A percentile compares a stretch with the other conserved stretches of the same genome.
phyloP scores from a whole-genome alignment of 1,139 yeast genomes.

The Yamadazyma songkhlaensis region DNA sequence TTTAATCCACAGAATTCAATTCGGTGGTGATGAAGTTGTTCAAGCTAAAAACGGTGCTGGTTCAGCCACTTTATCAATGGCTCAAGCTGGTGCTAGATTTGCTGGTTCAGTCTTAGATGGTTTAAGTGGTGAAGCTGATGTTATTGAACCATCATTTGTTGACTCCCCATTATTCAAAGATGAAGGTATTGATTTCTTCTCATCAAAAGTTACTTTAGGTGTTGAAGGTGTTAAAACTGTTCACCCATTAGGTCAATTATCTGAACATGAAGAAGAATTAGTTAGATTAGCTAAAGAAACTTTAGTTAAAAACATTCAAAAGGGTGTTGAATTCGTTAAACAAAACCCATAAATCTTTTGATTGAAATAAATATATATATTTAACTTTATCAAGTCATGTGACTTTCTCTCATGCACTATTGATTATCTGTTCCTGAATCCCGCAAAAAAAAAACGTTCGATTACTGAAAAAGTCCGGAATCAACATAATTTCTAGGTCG shows the following conservation, averaged over 20 bases:
- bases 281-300: constrained; percentile 55
- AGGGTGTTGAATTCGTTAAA: constrained; percentile 57
- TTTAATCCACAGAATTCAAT: constrained; percentile 84
- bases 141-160: constrained; percentile 51
- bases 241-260: constrained; percentile 55
- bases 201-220: constrained; percentile 63
- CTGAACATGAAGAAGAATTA: constrained; percentile 56
- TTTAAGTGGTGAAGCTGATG: constrained; percentile 47
- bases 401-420: no score
- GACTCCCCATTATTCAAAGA: constrained; percentile 48
- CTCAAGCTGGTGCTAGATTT: constrained; percentile 88
- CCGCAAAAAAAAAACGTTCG: no score
- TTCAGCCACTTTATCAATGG: constrained; percentile 94
- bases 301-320: constrained; percentile 52
- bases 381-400: no score
- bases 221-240: constrained; percentile 55
- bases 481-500: no score
- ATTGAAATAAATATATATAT: background rate
- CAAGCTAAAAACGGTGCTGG: constrained; percentile 94
- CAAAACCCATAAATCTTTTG: constrained; percentile 45
- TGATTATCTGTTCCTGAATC: no score
- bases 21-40: constrained; percentile 97
- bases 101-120: constrained; percentile 61
- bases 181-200: constrained; percentile 56
- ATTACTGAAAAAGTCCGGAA: no score